Conservation (phyloP, 805 yeast genomes). For the Candida germanica region DNA sequence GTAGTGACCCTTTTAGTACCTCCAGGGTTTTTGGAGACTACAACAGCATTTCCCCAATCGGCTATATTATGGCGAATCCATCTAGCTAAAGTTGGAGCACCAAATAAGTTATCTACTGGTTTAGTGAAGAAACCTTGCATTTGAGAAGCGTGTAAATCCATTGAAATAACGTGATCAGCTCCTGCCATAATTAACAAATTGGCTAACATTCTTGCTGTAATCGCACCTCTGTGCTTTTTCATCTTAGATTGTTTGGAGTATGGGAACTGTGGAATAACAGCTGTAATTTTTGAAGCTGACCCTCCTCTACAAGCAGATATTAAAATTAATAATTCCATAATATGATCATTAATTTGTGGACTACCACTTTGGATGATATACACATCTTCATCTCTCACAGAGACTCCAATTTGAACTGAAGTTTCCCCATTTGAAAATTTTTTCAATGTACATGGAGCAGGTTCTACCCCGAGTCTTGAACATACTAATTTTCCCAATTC, state of each 20-base stretch:
- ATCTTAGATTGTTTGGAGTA: constrained; percentile 95
- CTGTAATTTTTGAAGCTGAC: constrained; percentile 94
- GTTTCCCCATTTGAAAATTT: constrained; percentile 98
- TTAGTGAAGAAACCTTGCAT: constrained; percentile 98
- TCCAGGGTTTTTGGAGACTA: constrained; percentile 98
- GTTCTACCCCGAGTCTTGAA: constrained; percentile 84
- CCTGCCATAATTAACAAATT: constrained; percentile 96
- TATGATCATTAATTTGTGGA: constrained; percentile 83
- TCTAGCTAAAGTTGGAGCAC: constrained; percentile 92
- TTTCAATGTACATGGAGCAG: constrained; percentile 88
- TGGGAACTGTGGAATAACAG: constrained; percentile 96
- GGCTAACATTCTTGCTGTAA: constrained; percentile 97
- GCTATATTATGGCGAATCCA: constrained; percentile 92
- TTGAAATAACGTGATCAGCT: constrained; percentile 96
- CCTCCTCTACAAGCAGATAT: constrained; percentile 97
- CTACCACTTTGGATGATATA: constrained; percentile 89
- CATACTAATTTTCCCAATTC: constrained; percentile 90
- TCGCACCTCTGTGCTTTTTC: constrained; percentile 99
- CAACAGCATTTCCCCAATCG: constrained; percentile 85
- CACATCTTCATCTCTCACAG: constrained; percentile 96
- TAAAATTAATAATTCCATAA: constrained; percentile 91
- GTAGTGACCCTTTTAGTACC: constrained; percentile 98
- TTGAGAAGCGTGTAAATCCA: constrained; percentile 96
- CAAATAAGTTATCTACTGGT: constrained; percentile 95
- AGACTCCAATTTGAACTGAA: constrained; percentile 89